Evolutionary conservation across 2,329 filamentous ascomycete species (phyloP).

Genomic region (Graphilbum ipis-grandicollis): DNA sequence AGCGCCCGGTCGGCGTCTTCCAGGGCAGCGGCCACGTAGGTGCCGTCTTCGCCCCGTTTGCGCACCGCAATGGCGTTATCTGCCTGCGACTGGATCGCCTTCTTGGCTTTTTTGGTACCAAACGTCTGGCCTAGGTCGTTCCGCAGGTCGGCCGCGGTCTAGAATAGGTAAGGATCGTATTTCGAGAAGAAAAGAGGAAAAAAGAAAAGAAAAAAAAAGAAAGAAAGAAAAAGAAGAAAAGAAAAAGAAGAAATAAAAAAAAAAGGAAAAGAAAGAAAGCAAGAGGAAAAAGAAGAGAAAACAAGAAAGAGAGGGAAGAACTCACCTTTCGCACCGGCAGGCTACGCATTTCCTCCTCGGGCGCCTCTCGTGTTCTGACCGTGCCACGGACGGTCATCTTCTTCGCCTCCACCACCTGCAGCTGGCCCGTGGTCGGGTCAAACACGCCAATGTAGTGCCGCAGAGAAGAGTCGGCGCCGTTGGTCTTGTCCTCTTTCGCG

Average conservation of each 20-base stretch:
- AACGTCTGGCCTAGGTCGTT: constrained; percentile 62
- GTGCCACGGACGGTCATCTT: constrained; percentile 43
- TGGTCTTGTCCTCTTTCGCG: constrained; percentile 31
- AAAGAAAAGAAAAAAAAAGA: too few species aligned
- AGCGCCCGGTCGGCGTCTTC: constrained; percentile 37
- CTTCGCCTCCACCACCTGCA: constrained; percentile 45
- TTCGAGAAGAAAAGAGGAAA: too few species aligned
- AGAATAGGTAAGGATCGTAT: not conserved
- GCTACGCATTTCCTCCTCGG: constrained; percentile 26
- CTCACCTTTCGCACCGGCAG: constrained; percentile 19
- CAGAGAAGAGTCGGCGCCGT: constrained; percentile 24
- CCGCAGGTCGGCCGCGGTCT: constrained; percentile 41
- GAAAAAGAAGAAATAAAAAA: too few species aligned
- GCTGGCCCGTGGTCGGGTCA: constrained; percentile 38
- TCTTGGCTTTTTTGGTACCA: constrained; percentile 73
- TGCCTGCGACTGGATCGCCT: constrained; percentile 50
- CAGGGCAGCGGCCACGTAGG: constrained; percentile 11
- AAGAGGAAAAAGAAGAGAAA: too few species aligned
- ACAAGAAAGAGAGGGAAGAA: not conserved
- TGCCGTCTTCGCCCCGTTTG: constrained; percentile 27
- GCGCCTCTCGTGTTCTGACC: constrained; percentile 36
- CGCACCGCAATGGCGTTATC: constrained; percentile 46
- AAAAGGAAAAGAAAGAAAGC: too few species aligned
- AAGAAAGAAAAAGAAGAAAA: too few species aligned
- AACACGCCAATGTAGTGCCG: constrained; percentile 51